Evolutionary conservation across 306 rosid species (phyloP).

Genomic region (Prunus padus): DNA sequence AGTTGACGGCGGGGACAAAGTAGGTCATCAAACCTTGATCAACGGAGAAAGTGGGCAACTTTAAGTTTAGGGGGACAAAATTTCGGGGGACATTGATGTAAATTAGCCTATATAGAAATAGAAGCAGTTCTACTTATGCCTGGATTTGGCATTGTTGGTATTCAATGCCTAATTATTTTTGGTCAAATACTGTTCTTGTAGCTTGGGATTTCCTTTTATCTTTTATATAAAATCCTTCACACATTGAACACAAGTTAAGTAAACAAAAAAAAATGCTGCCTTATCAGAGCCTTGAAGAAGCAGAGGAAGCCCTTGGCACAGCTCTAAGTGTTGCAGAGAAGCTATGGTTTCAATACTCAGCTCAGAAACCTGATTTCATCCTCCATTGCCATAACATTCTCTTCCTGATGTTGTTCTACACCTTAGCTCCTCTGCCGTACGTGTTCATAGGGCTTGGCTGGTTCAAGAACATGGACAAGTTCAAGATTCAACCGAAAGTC

Average conservation of each 20-base stretch:
- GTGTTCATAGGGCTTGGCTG: conserved; percentile 34
- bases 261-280: conserved; percentile 39
- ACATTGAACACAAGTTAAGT: not conserved
- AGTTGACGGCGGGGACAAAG: too few relatives aligned
- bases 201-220: too few relatives aligned
- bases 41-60: too few relatives aligned
- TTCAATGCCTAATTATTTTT: too few relatives aligned
- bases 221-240: not conserved
- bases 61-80: too few relatives aligned
- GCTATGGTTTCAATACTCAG: conserved; percentile 61
- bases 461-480: conserved; percentile 30
- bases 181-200: too few relatives aligned
- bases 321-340: conserved; percentile 42
- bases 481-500: conserved; percentile 52
- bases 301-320: conserved; percentile 40
- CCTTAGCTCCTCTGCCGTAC: conserved; percentile 44
- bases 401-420: conserved; percentile 44
- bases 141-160: too few relatives aligned
- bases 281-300: conserved; percentile 39
- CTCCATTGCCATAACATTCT: conserved; percentile 53
- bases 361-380: conserved; percentile 43
- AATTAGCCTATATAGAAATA: too few relatives aligned
- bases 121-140: too few relatives aligned
- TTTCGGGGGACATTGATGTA: too few relatives aligned
- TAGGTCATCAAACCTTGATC: too few relatives aligned